These are phyloP conservation scores for Leccinum pellstonianum DNA, from an alignment of 768 basidiomycete species.

Conservation along the genomic window DNA sequence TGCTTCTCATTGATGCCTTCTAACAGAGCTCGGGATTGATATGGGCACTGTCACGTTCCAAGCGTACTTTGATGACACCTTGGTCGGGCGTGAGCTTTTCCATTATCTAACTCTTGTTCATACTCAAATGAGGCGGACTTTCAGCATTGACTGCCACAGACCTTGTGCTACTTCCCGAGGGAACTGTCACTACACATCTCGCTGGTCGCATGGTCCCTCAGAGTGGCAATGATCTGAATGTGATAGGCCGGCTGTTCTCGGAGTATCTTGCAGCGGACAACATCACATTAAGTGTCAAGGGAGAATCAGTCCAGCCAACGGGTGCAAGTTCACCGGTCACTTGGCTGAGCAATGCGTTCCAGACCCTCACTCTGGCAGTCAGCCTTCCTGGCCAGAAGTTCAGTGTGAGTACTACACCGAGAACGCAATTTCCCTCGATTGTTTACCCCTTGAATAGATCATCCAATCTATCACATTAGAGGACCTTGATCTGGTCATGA, in stretches of 20 bases:
- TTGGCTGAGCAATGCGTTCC: conserved; percentile 72
- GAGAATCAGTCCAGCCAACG: conserved; percentile 58
- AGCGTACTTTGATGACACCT: conserved; percentile 52
- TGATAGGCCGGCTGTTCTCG: conserved; percentile 64
- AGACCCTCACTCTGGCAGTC: conserved; percentile 60
- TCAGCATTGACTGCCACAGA: conserved; percentile 52
- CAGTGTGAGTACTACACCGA: conserved; percentile 34
- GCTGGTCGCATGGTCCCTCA: conserved; percentile 65
- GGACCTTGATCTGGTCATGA: conserved; percentile 55
- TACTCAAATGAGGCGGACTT: not conserved
- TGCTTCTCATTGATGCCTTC: conserved; percentile 13
- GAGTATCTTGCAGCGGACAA: conserved; percentile 63
- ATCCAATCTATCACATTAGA: conserved; percentile 62
- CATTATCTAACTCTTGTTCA: not conserved
- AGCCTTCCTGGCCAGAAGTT: conserved; percentile 61
- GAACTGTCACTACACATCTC: conserved; percentile 50
- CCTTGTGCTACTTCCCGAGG: conserved; percentile 50
- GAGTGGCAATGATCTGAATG: conserved; percentile 49
- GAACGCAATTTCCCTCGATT: not conserved
- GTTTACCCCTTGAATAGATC: conserved; percentile 36
- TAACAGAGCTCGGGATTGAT: conserved; percentile 64
- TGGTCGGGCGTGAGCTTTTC: conserved; percentile 57
- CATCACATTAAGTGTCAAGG: conserved; percentile 56
- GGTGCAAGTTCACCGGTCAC: conserved; percentile 50
- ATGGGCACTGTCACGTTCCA: conserved; percentile 65